Evolutionary conservation across 768 basidiomycete genomes (phyloP).

Genomic region (Favolaschia claudopus): DNA sequence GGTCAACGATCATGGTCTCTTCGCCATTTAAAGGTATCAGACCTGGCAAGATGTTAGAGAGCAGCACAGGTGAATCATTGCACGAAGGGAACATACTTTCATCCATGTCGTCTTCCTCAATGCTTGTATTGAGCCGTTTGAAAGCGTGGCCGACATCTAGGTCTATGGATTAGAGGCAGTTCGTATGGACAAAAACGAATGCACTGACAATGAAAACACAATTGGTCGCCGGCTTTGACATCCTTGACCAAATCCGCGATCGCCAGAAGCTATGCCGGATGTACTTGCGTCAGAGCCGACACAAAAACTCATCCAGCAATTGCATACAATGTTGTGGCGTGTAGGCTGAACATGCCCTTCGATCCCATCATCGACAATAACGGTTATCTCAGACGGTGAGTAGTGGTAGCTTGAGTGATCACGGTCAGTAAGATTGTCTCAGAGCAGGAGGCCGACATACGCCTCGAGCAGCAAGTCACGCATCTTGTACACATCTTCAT

Average conservation of each 20-base stretch:
- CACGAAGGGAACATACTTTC: background rate
- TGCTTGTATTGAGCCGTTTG: background rate
- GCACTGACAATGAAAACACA: conserved; percentile 31
- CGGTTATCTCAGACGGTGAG: background rate
- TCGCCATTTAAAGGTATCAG: conserved; percentile 3
- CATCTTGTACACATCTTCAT: conserved; percentile 6
- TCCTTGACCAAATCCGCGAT: conserved; percentile 9
- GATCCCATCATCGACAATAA: conserved; percentile 6
- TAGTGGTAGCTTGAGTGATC: background rate
- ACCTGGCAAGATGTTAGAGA: background rate
- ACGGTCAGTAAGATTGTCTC: background rate
- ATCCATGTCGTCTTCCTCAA: conserved; percentile 20
- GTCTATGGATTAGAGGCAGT: background rate
- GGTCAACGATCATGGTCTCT: conserved; percentile 2
- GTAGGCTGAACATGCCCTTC: conserved; percentile 5
- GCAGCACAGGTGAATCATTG: background rate
- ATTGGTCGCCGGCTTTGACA: conserved; percentile 27
- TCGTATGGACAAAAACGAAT: background rate
- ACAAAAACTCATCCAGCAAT: too few species aligned
- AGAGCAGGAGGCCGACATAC: background rate
- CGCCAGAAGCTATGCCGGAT: background rate
- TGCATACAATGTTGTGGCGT: conserved; percentile 3
- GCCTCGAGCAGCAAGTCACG: background rate
- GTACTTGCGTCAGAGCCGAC: background rate
- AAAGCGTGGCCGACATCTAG: conserved; percentile 17